Percentiles rank a stretch among this genome's conserved stretches.
Conservation (phyloP, 1,284 basidiomycete species). For the Salmacisia buchloeana region DNA sequence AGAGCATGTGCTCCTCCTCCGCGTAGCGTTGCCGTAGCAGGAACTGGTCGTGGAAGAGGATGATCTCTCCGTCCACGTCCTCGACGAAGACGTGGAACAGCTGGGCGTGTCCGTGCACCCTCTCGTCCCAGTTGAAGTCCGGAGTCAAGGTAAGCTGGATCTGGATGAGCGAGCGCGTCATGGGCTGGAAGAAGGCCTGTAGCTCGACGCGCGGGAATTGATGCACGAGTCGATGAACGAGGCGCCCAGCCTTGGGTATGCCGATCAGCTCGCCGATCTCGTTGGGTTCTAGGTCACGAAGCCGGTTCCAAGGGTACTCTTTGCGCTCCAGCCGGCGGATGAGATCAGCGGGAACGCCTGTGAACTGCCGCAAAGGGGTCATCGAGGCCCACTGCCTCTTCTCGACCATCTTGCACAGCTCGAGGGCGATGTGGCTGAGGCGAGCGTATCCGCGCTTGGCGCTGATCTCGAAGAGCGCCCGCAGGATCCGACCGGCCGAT, state of each 20-base stretch:
- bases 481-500: conserved; percentile 66
- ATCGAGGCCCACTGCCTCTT: conserved; percentile 86
- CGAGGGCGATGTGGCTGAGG: conserved; percentile 81
- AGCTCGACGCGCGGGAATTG: conserved; percentile 91
- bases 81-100: conserved; percentile 86
- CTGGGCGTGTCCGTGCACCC: conserved; percentile 80
- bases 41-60: conserved; percentile 90
- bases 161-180: conserved; percentile 44
- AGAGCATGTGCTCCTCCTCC: conserved; percentile 80
- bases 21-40: conserved; percentile 84
- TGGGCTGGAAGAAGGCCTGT: conserved; percentile 51
- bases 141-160: conserved; percentile 64
- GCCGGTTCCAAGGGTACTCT: conserved; percentile 60
- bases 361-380: conserved; percentile 94
- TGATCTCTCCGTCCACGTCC: conserved; percentile 92
- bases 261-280: conserved; percentile 79
- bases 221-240: conserved; percentile 91
- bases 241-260: conserved; percentile 74
- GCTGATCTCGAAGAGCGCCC: conserved; percentile 97
- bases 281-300: conserved; percentile 48
- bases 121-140: conserved; percentile 96
- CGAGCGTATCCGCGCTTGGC: conserved; percentile 96
- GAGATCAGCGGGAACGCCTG: conserved; percentile 76
- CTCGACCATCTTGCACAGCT: conserved; percentile 89
- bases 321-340: conserved; percentile 91